A percentile compares a stretch with the other conserved stretches of the same genome.
Conservation (phyloP, 257 asterid species). For the Mentha longifolia region DNA sequence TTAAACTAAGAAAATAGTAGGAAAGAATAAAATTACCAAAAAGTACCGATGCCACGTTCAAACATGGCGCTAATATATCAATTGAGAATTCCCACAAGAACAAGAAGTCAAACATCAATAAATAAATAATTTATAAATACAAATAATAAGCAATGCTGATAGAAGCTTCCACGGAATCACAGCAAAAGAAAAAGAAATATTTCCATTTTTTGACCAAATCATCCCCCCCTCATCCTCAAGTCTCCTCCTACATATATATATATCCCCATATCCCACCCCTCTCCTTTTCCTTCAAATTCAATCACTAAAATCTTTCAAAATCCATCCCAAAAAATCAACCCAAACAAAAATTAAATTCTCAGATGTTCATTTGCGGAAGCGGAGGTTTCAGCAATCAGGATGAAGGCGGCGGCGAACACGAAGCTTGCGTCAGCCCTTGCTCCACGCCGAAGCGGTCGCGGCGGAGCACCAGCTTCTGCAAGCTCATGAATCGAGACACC, state of each 20-base stretch:
- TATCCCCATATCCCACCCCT: slow-evolving; percentile 21
- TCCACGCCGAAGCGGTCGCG: slow-evolving; percentile 54
- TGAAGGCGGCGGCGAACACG: slow-evolving; percentile 42
- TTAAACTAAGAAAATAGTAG: too few species aligned
- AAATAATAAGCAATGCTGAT: slow-evolving; percentile 1
- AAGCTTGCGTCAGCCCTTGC: slow-evolving; percentile 52
- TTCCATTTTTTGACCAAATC: slow-evolving; percentile 40
- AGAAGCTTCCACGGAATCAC: slow-evolving; percentile 48
- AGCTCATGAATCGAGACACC: slow-evolving; percentile 34
- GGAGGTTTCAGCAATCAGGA: slow-evolving; percentile 48
- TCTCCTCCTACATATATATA: too few species aligned
- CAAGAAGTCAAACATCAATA: slow-evolving; percentile 35
- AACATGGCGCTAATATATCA: slow-evolving; percentile 23
- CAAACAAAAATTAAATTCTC: not conserved
- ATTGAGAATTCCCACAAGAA: not conserved
- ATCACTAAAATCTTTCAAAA: not conserved
- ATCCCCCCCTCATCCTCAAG: slow-evolving; percentile 32
- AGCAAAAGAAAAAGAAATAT: slow-evolving; percentile 3
- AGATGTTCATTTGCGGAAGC: slow-evolving; percentile 65
- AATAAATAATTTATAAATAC: not conserved
- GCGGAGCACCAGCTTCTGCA: slow-evolving; percentile 41
- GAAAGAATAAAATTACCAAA: too few species aligned
- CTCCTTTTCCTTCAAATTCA: slow-evolving; percentile 9
- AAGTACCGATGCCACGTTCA: slow-evolving; percentile 9
- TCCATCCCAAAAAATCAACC: not conserved